Conservation (phyloP, 345 rosid genomes). For the Sonneratia caseolaris region DNA sequence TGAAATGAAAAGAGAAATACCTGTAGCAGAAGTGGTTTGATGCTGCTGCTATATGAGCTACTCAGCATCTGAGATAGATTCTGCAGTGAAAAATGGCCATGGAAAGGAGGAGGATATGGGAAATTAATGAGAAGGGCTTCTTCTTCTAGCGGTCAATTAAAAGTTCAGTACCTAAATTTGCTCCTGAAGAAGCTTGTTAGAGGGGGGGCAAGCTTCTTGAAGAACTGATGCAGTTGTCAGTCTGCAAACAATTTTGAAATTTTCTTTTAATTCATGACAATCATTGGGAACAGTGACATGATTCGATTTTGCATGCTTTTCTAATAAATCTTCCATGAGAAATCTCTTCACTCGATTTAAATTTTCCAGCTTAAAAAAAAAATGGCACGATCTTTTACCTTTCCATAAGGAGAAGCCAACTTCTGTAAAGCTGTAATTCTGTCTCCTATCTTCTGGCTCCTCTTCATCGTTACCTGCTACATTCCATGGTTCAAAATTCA, state of each 20-base stretch:
- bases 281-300: not conserved
- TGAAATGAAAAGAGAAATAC: conserved; percentile 13
- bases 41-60: conserved; percentile 20
- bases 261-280: not conserved
- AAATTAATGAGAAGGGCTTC: not conserved
- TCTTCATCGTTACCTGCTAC: conserved; percentile 31
- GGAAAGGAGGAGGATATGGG: not conserved
- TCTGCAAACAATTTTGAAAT: conserved; percentile 24
- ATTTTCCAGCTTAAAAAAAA: too few species aligned
- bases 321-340: too few species aligned
- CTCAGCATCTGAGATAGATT: conserved; percentile 37
- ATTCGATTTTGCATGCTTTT: too few species aligned
- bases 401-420: conserved; percentile 67
- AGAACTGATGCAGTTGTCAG: conserved; percentile 68
- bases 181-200: conserved; percentile 47
- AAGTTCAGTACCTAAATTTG: conserved; percentile 38
- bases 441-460: conserved; percentile 57
- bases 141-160: not conserved
- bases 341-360: too few species aligned
- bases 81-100: conserved; percentile 9
- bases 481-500: not conserved
- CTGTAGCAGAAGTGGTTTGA: conserved; percentile 20
- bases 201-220: conserved; percentile 47
- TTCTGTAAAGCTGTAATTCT: conserved; percentile 58
- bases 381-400: conserved; percentile 21